phyloP scores from a whole-genome alignment of 768 basidiomycete species.

The Trametes punicea region DNA sequence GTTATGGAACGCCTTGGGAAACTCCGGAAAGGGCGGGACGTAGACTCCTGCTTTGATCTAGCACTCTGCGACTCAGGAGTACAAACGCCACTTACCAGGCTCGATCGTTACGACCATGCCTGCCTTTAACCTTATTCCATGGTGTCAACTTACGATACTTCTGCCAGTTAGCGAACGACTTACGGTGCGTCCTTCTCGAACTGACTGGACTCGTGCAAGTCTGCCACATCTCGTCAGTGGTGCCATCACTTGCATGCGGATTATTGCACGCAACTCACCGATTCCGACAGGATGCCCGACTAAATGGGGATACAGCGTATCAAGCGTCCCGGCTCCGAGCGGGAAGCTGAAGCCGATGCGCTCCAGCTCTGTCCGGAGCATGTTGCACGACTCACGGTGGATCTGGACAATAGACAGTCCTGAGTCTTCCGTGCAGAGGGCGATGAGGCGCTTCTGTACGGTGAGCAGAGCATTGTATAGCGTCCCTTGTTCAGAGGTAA shows the following conservation, averaged over 20 bases:
- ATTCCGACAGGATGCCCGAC: constrained; percentile 91
- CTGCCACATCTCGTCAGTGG: constrained; percentile 36
- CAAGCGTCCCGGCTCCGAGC: constrained; percentile 54
- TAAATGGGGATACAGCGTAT: constrained; percentile 87
- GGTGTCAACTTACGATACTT: neutral
- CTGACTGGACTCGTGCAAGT: constrained; percentile 82
- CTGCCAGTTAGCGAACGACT: constrained; percentile 24
- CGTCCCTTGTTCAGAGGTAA: constrained; percentile 75
- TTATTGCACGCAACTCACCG: constrained; percentile 40
- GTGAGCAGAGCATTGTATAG: constrained; percentile 79
- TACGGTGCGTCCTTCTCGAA: constrained; percentile 54
- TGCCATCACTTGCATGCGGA: neutral
- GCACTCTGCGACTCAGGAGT: neutral
- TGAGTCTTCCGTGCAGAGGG: constrained; percentile 54
- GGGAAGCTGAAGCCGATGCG: constrained; percentile 71
- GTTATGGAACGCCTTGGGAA: constrained; percentile 87
- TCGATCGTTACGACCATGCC: constrained; percentile 95
- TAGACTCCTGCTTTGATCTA: constrained; percentile 59
- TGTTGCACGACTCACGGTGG: constrained; percentile 66
- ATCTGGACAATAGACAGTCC: constrained; percentile 68
- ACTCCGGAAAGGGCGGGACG: constrained; percentile 74
- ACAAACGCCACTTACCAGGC: constrained; percentile 48
- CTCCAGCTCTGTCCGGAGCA: constrained; percentile 68
- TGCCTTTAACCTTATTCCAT: constrained; percentile 53
- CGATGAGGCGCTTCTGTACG: constrained; percentile 65